A percentile compares a stretch with the other conserved stretches of the same genome.
phyloP scores from a whole-genome alignment of 176 grass and related monocot species.

The Aegilops bicornis region DNA sequence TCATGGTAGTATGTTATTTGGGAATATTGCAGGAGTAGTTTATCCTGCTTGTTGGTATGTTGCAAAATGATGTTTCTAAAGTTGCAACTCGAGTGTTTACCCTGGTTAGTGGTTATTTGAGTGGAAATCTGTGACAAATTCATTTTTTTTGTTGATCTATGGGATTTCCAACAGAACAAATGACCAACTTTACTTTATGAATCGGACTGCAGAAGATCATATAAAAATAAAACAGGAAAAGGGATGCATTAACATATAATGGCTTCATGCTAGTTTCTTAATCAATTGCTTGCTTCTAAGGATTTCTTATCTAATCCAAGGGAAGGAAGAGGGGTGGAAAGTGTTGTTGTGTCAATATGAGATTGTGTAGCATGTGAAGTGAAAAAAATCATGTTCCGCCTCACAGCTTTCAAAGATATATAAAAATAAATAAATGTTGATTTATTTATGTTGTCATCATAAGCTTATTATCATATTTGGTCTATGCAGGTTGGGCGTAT shows the following conservation, averaged over 20 bases:
- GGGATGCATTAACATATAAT: too few relatives aligned
- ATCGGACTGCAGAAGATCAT: too few relatives aligned
- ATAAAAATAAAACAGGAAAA: too few relatives aligned
- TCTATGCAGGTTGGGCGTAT: slow-evolving; percentile 72
- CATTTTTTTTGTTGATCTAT: neutral
- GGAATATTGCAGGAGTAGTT: neutral
- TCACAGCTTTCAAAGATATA: neutral
- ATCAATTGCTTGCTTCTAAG: too few relatives aligned
- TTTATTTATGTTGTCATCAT: slow-evolving; percentile 10
- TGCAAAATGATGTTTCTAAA: neutral
- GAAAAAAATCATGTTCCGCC: too few relatives aligned
- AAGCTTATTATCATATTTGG: slow-evolving; percentile 15
- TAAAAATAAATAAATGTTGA: neutral
- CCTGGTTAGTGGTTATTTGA: neutral
- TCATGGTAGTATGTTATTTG: too few relatives aligned
- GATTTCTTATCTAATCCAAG: too few relatives aligned
- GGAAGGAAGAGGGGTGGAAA: too few relatives aligned
- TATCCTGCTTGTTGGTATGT: neutral
- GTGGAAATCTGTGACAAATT: neutral
- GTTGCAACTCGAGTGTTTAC: neutral
- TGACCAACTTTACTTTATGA: neutral
- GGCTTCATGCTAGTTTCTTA: too few relatives aligned
- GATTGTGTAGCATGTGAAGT: too few relatives aligned
- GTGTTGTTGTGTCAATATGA: too few relatives aligned
- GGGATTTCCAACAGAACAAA: neutral